Percentiles rank a stretch among this genome's conserved stretches.
These are phyloP conservation scores for Saccharomyces hybrid DNA, from an alignment of 1,139 yeast genomes.

Conservation along the genomic window DNA sequence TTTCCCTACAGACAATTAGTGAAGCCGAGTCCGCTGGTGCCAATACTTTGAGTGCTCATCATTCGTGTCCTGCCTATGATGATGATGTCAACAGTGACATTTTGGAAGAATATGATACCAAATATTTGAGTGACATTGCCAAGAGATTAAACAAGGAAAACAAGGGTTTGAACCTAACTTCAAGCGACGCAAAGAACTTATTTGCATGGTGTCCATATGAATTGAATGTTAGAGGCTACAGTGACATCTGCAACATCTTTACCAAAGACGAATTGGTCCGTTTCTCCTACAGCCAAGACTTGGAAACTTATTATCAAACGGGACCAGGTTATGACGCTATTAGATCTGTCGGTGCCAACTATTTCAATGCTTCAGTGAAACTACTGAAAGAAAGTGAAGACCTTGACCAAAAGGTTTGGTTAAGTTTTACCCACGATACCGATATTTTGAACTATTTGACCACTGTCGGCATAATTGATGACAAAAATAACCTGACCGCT, in stretches of 20 bases:
- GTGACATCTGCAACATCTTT: conserved; percentile 49
- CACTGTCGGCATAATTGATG: conserved; percentile 44
- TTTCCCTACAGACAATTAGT: conserved; percentile 22
- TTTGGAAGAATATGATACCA: conserved; percentile 18
- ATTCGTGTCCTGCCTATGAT: conserved; percentile 31
- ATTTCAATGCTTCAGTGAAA: conserved; percentile 38
- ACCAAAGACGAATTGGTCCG: conserved; percentile 45
- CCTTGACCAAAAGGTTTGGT: conserved; percentile 30
- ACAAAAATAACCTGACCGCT: conserved; percentile 12
- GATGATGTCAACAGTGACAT: conserved; percentile 20
- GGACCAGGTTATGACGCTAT: conserved; percentile 45
- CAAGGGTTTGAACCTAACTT: conserved; percentile 38
- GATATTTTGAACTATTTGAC: conserved; percentile 45
- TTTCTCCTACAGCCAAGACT: conserved; percentile 41
- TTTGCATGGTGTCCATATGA: conserved; percentile 53
- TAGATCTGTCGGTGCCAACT: conserved; percentile 41
- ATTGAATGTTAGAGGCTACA: conserved; percentile 44
- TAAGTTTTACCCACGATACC: conserved; percentile 54
- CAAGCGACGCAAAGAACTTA: conserved; percentile 35
- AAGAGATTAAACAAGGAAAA: conserved; percentile 34
- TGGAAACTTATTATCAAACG: conserved; percentile 41
- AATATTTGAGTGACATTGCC: conserved; percentile 35
- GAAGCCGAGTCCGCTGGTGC: conserved; percentile 36
- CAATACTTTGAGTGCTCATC: conserved; percentile 35
- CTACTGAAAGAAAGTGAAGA: conserved; percentile 21